Percentiles rank a stretch among this genome's conserved stretches.
Evolutionary conservation across 1,284 basidiomycete species (phyloP).

Genomic region (Porodaedalea pini): DNA sequence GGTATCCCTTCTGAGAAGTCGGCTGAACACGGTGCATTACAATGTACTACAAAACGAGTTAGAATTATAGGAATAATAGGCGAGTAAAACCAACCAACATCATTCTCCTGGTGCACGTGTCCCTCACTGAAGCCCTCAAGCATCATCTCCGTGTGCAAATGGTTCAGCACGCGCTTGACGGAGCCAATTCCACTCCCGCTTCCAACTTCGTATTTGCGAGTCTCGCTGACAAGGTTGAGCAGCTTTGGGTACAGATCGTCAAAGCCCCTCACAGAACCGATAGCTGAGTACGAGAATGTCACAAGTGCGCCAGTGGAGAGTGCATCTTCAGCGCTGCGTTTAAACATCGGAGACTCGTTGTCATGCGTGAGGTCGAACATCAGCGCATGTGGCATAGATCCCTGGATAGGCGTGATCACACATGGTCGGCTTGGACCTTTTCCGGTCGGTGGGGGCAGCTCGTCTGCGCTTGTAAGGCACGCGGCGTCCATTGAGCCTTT

Average conservation of each 20-base stretch:
- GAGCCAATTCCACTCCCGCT: slow-evolving; percentile 69
- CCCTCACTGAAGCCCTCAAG: slow-evolving; percentile 80
- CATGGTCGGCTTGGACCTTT: slow-evolving; percentile 74
- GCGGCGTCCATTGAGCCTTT: slow-evolving; percentile 87
- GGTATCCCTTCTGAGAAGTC: slow-evolving; percentile 84
- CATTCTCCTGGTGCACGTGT: slow-evolving; percentile 92
- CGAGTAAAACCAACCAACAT: slow-evolving; percentile 55
- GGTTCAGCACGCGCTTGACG: slow-evolving; percentile 82
- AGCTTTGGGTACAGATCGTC: slow-evolving; percentile 95
- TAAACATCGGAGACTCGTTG: slow-evolving; percentile 86
- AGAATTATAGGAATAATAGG: slow-evolving; percentile 5
- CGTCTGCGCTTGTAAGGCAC: slow-evolving; percentile 73
- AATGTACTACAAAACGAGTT: slow-evolving; percentile 65
- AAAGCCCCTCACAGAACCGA: slow-evolving; percentile 92
- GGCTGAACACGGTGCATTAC: slow-evolving; percentile 89
- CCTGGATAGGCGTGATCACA: slow-evolving; percentile 74
- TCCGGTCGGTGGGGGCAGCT: slow-evolving; percentile 73
- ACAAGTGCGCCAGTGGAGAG: slow-evolving; percentile 88
- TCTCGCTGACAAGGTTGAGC: slow-evolving; percentile 82
- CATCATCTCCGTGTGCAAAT: slow-evolving; percentile 87
- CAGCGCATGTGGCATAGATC: slow-evolving; percentile 85
- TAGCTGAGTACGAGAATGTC: slow-evolving; percentile 81
- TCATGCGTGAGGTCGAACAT: slow-evolving; percentile 95
- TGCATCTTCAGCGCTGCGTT: slow-evolving; percentile 88
- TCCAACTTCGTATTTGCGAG: slow-evolving; percentile 67